Evolutionary conservation across 2,329 filamentous ascomycete genomes (phyloP), one percentile per base, ranked within the genome.

Genomic region (Colletotrichum brevisporum): DNA sequence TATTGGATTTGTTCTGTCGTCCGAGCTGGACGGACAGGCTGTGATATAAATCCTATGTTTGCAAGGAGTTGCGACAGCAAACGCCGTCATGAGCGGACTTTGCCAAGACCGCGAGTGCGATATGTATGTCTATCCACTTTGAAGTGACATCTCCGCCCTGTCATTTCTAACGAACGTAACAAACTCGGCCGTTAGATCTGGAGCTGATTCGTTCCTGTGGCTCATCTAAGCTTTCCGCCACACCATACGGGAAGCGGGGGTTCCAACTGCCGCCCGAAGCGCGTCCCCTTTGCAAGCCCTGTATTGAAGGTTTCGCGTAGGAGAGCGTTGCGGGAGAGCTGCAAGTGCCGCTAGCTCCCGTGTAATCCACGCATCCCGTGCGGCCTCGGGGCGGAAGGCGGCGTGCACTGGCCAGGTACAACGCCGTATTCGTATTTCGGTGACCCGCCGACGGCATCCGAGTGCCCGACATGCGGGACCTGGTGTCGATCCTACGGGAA

Each of bases 381-480:
- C 18, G 6, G 5, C 6, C 10, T 21, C 16, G 41, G 43, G 18
- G 26, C 10, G 41, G 26, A 27, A 47, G 24, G 24, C 48, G 57
- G 57, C 57, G 31, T 6, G 31, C 31, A 36, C 31, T 36, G 31
- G 6, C 31, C 9, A 59, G n/a, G 18, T 47, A 18, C n/a, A 41
- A n/a, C 21, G 36, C 36, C 55, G 55, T 60, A 53, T 60, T 65
- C 63, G 63, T 65, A 60, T 65, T 26, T 53, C 48, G 61, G 63
- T 45, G 26, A 54, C 24, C 45, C 36, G 62, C 18, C 50, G 41
- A 51, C 50, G 55, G 36, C 36, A 13, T 41, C 63, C 55, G 39
- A 60, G 18, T 47, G 47, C 13, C 63, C 63, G 48, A 48, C 9
- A 27, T 24, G 55, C 51, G 26, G 48, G 55, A 26, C 6, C 21